A percentile compares a stretch with the other conserved stretches of the same genome.
Conservation (phyloP, 768 basidiomycete genomes). For the Suillus hirtellus region DNA sequence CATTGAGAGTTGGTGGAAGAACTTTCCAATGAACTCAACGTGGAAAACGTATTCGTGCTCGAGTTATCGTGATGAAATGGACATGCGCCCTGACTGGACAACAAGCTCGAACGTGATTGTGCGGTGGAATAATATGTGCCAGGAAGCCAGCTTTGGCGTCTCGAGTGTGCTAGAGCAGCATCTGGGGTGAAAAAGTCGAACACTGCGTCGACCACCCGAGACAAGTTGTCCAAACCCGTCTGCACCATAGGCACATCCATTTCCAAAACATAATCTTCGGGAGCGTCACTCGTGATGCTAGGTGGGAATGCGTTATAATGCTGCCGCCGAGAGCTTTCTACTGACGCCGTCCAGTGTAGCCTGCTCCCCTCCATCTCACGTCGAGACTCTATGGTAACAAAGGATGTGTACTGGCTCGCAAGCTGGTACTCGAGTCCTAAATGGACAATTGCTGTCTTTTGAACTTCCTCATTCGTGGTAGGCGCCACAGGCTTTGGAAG, state of each 20-base stretch:
- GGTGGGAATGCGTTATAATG: not conserved
- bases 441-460: conserved; percentile 47
- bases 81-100: conserved; percentile 11
- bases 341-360: not conserved
- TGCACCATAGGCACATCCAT: conserved; percentile 16
- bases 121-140: conserved; percentile 25
- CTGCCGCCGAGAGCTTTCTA: conserved; percentile 19
- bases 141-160: conserved; percentile 13
- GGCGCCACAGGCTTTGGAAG: conserved; percentile 30
- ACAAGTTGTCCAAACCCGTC: conserved; percentile 16
- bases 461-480: conserved; percentile 34
- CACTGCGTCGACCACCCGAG: conserved; percentile 17
- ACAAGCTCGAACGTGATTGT: conserved; percentile 17
- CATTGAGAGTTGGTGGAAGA: conserved; percentile 38
- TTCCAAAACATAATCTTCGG: not conserved
- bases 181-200: conserved; percentile 13
- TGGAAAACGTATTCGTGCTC: conserved; percentile 42
- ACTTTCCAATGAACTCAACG: conserved; percentile 48
- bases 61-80: conserved; percentile 23
- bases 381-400: conserved; percentile 49
- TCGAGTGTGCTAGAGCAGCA: not conserved
- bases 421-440: conserved; percentile 55
- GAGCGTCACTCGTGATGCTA: not conserved
- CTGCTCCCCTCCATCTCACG: conserved; percentile 19
- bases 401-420: conserved; percentile 53